Evolutionary conservation across 2,329 filamentous ascomycete species (phyloP).

Genomic region (Colletotrichum spinosum): DNA sequence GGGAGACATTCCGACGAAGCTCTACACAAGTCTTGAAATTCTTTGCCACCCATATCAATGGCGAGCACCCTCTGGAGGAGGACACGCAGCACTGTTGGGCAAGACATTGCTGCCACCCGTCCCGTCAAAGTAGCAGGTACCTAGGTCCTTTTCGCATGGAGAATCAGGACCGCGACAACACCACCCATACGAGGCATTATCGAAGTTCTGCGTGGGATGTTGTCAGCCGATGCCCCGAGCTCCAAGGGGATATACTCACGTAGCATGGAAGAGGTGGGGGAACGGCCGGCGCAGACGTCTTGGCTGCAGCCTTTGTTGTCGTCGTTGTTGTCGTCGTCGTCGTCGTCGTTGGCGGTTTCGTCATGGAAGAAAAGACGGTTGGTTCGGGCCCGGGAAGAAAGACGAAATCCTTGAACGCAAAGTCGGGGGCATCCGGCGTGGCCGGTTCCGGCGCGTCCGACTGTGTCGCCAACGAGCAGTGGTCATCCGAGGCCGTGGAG

Average conservation of each 20-base stretch:
- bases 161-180: constrained; percentile 20
- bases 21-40: no score
- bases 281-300: no score
- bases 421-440: no score
- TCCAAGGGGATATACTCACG: not conserved
- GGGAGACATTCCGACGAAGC: no score
- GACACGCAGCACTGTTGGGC: constrained; percentile 23
- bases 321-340: constrained; percentile 1
- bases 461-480: no score
- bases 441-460: no score
- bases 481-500: no score
- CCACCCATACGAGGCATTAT: constrained; percentile 14
- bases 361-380: no score
- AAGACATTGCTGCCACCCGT: constrained; percentile 8
- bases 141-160: not conserved
- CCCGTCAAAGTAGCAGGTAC: constrained; percentile 21
- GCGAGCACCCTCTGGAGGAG: not conserved
- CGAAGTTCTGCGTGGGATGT: not conserved
- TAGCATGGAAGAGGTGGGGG: constrained; percentile 20
- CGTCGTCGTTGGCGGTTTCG: not conserved
- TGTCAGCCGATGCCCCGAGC: not conserved
- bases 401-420: no score
- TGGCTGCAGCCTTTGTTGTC: not conserved
- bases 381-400: no score
- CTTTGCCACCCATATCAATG: no score